Evolutionary conservation across 192 early-diverging fungal species (phyloP), one percentile per base, ranked within the genome.

Genomic region (Mortierella hygrophila): DNA sequence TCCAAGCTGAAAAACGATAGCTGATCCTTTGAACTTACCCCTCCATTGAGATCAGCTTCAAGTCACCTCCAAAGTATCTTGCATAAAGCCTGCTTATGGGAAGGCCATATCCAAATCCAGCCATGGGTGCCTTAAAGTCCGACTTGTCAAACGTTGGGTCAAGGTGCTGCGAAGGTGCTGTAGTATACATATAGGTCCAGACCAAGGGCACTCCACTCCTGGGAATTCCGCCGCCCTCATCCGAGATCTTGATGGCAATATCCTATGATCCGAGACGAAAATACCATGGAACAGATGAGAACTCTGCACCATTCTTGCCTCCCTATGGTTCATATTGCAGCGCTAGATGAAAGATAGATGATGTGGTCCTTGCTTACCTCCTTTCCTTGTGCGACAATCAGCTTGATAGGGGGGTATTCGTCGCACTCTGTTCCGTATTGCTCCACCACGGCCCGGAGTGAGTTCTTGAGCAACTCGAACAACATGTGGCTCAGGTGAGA

Each of bases 401-500:
- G 89, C 87, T 96, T 97, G 86, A 99, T 97, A n/a, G 96, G 93
- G 54, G 98, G 98, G 88, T 95, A 99, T 54, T 93, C 91, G 38
- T 97, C 96, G 29, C 87, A 89, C 71, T 97, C 97, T 72, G 92
- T 90, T 42, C 97, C 97, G 88, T 94, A 95, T 72, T 93, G 91
- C 89, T 99, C 98, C 42, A 99, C 97, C 8, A 97, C 94, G 18
- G 98, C 98, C 44, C 98, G 94, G 75, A 99, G 91, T 37, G 95
- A 96, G 90, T 99, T 99, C 89, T 99, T 99, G 71, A 99, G 90
- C 63, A 99, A 90, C 93, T 99, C 98, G 91, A 99, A 99, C 26
- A 98, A 78, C 96, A 98, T 98, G 88, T 99, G 98, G 87, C 97
- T 97, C 88, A 99, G 90, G 85, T 99, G 98, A 23, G 93, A 94